phyloP scores from a whole-genome alignment of 1,284 basidiomycete genomes.

The Ustilago vetiveriae region DNA sequence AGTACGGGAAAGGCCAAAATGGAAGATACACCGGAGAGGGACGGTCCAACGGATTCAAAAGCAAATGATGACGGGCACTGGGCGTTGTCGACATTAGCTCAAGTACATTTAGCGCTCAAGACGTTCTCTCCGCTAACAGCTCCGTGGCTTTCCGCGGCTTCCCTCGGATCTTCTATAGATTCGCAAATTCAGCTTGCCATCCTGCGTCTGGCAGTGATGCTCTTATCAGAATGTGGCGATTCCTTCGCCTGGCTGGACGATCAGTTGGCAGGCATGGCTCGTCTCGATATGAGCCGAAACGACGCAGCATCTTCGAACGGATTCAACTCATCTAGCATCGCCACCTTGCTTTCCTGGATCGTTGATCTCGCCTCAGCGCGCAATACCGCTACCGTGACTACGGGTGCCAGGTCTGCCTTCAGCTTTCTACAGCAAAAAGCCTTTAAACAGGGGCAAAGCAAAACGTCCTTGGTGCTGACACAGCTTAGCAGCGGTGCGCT shows the following conservation, averaged over 20 bases:
- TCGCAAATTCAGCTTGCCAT: conserved; percentile 12
- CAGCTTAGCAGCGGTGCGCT: conserved; percentile 1
- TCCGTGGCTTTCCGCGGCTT: conserved; percentile 26
- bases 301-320: neutral
- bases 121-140: conserved; percentile 30
- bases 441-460: too few species aligned
- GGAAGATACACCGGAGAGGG: too few species aligned
- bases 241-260: conserved; percentile 41
- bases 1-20: too few species aligned
- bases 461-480: neutral
- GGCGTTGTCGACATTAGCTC: conserved; percentile 36
- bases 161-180: conserved; percentile 11
- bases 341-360: conserved; percentile 29
- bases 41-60: too few species aligned
- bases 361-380: conserved; percentile 24
- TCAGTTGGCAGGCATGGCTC: conserved; percentile 12
- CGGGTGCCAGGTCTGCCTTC: conserved; percentile 5
- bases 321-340: conserved; percentile 5
- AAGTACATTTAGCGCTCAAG: conserved; percentile 33
- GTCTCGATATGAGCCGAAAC: conserved; percentile 7
- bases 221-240: conserved; percentile 17
- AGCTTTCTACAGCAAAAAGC: neutral
- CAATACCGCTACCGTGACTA: conserved; percentile 6
- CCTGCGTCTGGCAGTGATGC: conserved; percentile 8
- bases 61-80: conserved; percentile 15